Evolutionary conservation across 2,329 filamentous ascomycete genomes (phyloP).

Genomic region (Penicillium concentricum): DNA sequence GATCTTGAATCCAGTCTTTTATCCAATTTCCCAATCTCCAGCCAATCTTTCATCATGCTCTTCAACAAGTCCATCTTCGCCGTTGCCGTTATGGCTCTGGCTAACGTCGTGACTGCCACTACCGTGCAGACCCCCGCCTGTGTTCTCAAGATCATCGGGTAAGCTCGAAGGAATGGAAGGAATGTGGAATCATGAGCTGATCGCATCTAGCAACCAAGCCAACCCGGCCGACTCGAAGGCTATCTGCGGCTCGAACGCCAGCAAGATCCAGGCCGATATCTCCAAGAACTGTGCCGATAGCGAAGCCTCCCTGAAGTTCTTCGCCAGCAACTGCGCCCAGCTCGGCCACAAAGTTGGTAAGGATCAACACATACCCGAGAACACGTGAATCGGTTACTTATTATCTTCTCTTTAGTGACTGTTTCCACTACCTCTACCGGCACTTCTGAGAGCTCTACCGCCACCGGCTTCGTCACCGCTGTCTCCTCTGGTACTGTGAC

Average conservation of each 20-base stretch:
- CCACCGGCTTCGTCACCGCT: slow-evolving; percentile 24
- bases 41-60: slow-evolving; percentile 39
- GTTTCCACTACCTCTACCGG: slow-evolving; percentile 24
- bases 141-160: slow-evolving; percentile 53
- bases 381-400: slow-evolving; percentile 1
- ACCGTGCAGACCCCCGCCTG: slow-evolving; percentile 50
- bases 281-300: slow-evolving; percentile 35
- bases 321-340: slow-evolving; percentile 38
- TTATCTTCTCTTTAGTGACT: slow-evolving; percentile 12
- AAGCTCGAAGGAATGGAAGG: slow-evolving; percentile 23
- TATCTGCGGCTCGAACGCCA: slow-evolving; percentile 39
- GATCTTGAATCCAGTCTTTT: slow-evolving; percentile 13
- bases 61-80: slow-evolving; percentile 44
- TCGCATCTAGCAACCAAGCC: slow-evolving; percentile 30
- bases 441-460: slow-evolving; percentile 23
- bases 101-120: slow-evolving; percentile 39
- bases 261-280: slow-evolving; percentile 39
- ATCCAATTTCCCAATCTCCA: background rate
- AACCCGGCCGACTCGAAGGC: slow-evolving; percentile 40
- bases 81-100: slow-evolving; percentile 47
- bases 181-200: slow-evolving; percentile 16
- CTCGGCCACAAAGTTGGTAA: slow-evolving; percentile 44
- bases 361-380: slow-evolving; percentile 14
- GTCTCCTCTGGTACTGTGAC: slow-evolving; percentile 12
- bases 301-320: slow-evolving; percentile 39